Evolutionary conservation across 208 protist species (phyloP).

Genomic region (Trichomonas tenax): DNA sequence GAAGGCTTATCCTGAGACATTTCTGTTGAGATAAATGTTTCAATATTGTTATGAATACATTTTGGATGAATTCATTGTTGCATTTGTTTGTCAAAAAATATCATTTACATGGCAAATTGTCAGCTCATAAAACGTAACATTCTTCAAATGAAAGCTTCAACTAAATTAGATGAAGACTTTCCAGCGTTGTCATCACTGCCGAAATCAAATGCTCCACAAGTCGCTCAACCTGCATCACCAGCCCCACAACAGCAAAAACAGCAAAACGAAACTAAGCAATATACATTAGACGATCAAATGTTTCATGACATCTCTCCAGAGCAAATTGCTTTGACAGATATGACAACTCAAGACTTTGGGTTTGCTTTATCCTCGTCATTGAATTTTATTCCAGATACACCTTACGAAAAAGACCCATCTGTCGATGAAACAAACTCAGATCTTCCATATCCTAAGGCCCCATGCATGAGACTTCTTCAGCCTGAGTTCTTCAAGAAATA

Average conservation of each 20-base stretch:
- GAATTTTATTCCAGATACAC: background rate
- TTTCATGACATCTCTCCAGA: background rate
- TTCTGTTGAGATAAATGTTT: too few species aligned
- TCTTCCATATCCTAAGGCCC: background rate
- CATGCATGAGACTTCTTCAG: background rate
- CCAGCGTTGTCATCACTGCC: background rate
- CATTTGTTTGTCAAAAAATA: too few species aligned
- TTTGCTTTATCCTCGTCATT: background rate
- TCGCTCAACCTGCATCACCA: too few species aligned
- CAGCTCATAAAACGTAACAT: background rate
- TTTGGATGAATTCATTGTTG: too few species aligned
- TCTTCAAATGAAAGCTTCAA: background rate
- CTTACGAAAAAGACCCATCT: background rate
- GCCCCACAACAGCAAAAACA: background rate
- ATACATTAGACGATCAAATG: background rate
- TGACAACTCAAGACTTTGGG: background rate
- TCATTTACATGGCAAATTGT: too few species aligned
- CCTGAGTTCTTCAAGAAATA: slow-evolving; percentile 14
- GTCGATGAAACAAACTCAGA: background rate
- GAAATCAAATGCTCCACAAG: background rate
- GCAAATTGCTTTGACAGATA: background rate
- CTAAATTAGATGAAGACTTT: background rate
- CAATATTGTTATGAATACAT: too few species aligned
- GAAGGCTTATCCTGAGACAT: too few species aligned
- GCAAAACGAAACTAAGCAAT: background rate